Evolutionary conservation across 1,139 yeast species (phyloP), one percentile per base, ranked within the genome.

Genomic region (Candida tunisiensis): DNA sequence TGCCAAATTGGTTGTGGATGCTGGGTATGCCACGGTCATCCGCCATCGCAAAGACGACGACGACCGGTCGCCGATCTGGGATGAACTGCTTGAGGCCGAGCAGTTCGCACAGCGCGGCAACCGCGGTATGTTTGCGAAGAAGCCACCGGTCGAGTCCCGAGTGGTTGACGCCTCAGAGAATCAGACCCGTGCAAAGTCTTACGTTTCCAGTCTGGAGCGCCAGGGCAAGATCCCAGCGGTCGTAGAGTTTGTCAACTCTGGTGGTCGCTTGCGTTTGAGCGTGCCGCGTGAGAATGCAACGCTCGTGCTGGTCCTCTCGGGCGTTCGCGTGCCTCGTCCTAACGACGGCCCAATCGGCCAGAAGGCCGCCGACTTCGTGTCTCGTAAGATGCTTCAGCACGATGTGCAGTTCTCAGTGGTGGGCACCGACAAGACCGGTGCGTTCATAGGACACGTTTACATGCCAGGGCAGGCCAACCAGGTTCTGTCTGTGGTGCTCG

Each of bases 131-230:
- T 73, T 65, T 44, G 60, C 71, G 27, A 60, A 63, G 30, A 72
- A 72, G 43, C 54, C 64, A 3, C 68, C 72, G 11, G 68, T 65
- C 11, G 60, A 71, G 13, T 69, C 69, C 20, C 62, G 82, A 40
- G 54, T 72, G 23, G 77, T 78, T 23, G 91, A 82, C 47, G 92
- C 92, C 3, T 74, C 88, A 8, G 93, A 78, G 46, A 69, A 64
- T 37, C 60, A 65, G 6, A 55, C 73, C 29, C 70, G 79, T 42
- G 83, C 93, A 21, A 72, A 71, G 38, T 72, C 85, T 2, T 79
- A 74, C 45, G 57, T 78, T 41, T 65, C 75, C 34, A 69, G 80
- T 2, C 66, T 80, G 40, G 69, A 67, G 43, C 69, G 75, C 40
- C 74, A 74, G 52, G 65, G 69, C 16, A 61, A 69, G 37, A 62